These are phyloP conservation scores for Cylindrotheca fusiformis DNA, from an alignment of 108 stramenopile genomes.

Conservation along the genomic window DNA sequence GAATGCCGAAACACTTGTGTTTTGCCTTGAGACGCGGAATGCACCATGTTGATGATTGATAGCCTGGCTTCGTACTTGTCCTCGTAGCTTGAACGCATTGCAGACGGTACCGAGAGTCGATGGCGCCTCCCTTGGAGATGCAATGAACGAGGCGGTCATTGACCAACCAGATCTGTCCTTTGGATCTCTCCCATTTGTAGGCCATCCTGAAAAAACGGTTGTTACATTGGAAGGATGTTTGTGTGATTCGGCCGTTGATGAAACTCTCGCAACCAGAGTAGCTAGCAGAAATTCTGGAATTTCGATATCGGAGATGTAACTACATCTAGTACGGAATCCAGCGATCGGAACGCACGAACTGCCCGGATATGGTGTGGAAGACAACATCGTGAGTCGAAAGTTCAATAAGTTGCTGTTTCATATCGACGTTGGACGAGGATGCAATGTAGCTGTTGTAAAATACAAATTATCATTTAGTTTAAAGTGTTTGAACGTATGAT, in stretches of 20 bases:
- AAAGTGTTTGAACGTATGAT: too few species aligned
- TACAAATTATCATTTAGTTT: not conserved
- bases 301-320: conserved; percentile 14
- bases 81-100: conserved; percentile 52
- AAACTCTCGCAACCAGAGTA: not conserved
- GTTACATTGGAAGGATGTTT: conserved; percentile 75
- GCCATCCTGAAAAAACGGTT: conserved; percentile 81
- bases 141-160: conserved; percentile 64
- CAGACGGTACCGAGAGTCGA: conserved; percentile 58
- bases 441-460: not conserved
- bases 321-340: conserved; percentile 15
- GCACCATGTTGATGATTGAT: conserved; percentile 82
- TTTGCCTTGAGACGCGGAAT: conserved; percentile 90
- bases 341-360: conserved; percentile 55
- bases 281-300: conserved; percentile 28
- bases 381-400: conserved; percentile 41
- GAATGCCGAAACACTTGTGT: conserved; percentile 92
- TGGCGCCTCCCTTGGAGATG: conserved; percentile 62
- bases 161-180: conserved; percentile 68
- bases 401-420: conserved; percentile 15
- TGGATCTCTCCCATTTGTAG: conserved; percentile 81
- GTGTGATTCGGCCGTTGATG: conserved; percentile 1
- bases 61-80: conserved; percentile 73
- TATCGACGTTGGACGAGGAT: not conserved
- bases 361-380: conserved; percentile 77